Evolutionary conservation across 768 basidiomycete species (phyloP), one percentile per base, ranked within the genome.

Genomic region (Symmetrospora coprosmae): DNA sequence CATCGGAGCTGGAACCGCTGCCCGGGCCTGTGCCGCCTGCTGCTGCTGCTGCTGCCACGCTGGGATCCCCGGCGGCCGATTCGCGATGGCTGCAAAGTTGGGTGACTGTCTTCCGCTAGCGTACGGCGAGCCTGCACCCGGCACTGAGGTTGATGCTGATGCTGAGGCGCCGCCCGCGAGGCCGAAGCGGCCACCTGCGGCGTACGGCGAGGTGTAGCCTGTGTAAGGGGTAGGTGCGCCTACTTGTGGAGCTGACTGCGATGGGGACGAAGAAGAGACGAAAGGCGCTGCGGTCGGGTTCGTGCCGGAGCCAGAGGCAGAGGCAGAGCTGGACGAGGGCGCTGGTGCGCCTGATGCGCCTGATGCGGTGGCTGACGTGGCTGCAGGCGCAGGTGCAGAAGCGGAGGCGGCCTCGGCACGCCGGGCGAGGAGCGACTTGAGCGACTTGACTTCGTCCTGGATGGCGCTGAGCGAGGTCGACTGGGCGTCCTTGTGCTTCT

Each of bases 361-460:
- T n/a, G n/a, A n/a, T n/a, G n/a, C n/a, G n/a, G n/a, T n/a, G n/a
- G n/a, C n/a, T n/a, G n/a, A n/a, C n/a, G n/a, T n/a, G n/a, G n/a
- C n/a, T n/a, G n/a, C n/a, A n/a, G n/a, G n/a, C n/a, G 48, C 5
- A 11, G 50, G 30, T 3, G 28, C 35, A 28, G 30, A 35, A 17
- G 27, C 19, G 5, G 19, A 21, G 11, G 53, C 6, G 27, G 21
- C 60, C 34, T 11, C 51, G 9, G 40, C 27, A 2, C 60, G 60
- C 9, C 50, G 34, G 5, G 55, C 38, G 7, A 96, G 75, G 25
- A 97, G 78, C 0, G 90, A 82, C 72, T 96, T 96, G 63, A 97
- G 76, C 0, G 91, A 96, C 69, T 90, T 89, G 68, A 97, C 79
- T 70, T 97, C 92, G 66, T 88, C 83, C 67, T 94, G 90, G 13